Percentiles rank a stretch among this genome's conserved stretches.
Conservation (phyloP, 2,329 filamentous ascomycete species). For the Cercospora berteroae region DNA sequence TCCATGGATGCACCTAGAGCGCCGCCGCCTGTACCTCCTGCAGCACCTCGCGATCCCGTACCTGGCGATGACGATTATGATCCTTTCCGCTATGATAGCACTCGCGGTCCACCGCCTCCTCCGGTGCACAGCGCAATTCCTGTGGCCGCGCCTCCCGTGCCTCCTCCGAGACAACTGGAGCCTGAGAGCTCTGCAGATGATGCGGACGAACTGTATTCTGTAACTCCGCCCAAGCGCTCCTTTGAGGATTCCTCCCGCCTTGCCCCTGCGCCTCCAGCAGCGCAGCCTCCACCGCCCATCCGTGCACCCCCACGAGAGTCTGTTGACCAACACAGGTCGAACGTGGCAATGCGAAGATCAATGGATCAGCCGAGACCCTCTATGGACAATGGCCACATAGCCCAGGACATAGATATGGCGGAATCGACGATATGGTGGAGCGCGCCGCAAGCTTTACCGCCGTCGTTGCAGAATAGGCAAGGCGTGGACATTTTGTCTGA, state of each 20-base stretch:
- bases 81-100: conserved; percentile 54
- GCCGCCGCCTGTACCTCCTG: conserved; percentile 62
- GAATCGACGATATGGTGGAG: conserved; percentile 81
- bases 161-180: conserved; percentile 33
- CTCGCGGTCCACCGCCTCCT: conserved; percentile 28
- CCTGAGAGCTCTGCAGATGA: conserved; percentile 46
- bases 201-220: conserved; percentile 49
- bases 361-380: conserved; percentile 74
- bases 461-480: conserved; percentile 74
- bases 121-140: conserved; percentile 34
- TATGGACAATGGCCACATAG: conserved; percentile 75
- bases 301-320: conserved; percentile 51
- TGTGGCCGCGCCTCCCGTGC: conserved; percentile 36
- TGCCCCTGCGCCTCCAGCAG: conserved; percentile 47
- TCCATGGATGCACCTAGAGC: conserved; percentile 71
- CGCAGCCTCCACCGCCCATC: conserved; percentile 35
- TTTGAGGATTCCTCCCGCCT: conserved; percentile 39
- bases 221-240: conserved; percentile 41
- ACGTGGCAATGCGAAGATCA: conserved; percentile 57
- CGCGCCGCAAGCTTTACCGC: conserved; percentile 73
- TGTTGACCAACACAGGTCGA: conserved; percentile 58
- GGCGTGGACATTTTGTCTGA: conserved; percentile 76
- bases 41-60: conserved; percentile 42
- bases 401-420: conserved; percentile 79
- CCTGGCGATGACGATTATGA: conserved; percentile 65